phyloP scores from a whole-genome alignment of 129 eudicot genomes.

The Saposhnikovia divaricata region DNA sequence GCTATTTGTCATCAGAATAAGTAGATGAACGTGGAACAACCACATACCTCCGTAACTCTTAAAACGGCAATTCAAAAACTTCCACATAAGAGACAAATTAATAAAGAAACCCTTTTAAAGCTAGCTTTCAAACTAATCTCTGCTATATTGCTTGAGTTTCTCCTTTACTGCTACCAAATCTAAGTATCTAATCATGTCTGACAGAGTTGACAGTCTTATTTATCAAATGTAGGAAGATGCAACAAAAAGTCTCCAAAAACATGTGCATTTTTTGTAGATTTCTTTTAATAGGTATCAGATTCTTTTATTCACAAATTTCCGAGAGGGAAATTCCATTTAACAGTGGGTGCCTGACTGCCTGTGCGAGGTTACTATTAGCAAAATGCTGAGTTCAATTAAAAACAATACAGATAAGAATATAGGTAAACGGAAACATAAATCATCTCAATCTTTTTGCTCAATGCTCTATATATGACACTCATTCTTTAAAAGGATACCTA shows the following conservation, averaged over 20 bases:
- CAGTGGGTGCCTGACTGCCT: not conserved
- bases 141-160: not conserved
- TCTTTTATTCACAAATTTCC: not conserved
- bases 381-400: not conserved
- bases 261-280: not conserved
- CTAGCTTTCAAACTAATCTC: not conserved
- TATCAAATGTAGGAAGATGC: not conserved
- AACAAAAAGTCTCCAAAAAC: not conserved
- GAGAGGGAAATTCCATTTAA: not conserved
- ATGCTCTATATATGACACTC: not conserved
- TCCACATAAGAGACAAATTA: not conserved
- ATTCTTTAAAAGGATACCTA: not conserved
- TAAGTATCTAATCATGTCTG: not conserved
- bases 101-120: not conserved
- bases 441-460: not conserved
- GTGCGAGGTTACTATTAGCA: not conserved
- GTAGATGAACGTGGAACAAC: not conserved
- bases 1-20: conserved; percentile 9
- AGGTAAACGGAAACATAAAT: not conserved
- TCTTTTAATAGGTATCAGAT: not conserved
- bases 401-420: not conserved
- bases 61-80: not conserved
- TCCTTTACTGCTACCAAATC: not conserved
- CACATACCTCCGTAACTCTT: not conserved
- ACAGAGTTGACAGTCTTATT: not conserved